Conservation (phyloP, 2,329 filamentous ascomycete species). For the Cladobotryum mycophilum region DNA sequence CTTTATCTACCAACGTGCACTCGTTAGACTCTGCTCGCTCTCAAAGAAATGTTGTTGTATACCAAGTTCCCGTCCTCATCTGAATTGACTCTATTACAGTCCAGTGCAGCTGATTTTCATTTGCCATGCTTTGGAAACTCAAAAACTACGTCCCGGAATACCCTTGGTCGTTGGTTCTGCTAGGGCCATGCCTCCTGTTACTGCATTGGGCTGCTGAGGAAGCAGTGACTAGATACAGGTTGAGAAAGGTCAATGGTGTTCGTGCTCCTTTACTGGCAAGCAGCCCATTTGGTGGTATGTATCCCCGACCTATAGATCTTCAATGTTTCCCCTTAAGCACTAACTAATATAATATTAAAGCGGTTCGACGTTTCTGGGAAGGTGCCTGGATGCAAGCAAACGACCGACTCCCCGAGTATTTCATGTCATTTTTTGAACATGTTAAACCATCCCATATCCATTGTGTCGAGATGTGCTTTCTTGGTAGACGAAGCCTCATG, state of each 20-base stretch:
- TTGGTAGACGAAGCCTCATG: conserved; percentile 58
- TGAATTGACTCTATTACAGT: too few relatives aligned
- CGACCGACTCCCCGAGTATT: conserved; percentile 15
- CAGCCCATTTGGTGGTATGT: conserved; percentile 3
- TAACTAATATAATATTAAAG: background rate
- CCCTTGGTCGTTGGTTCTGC: conserved; percentile 1
- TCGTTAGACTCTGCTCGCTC: too few relatives aligned
- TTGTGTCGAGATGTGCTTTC: conserved; percentile 46
- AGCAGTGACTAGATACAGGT: background rate
- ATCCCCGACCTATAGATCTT: background rate
- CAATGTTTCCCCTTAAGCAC: background rate
- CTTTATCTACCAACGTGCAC: too few relatives aligned
- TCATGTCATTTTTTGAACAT: conserved; percentile 9
- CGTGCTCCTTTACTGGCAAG: conserved; percentile 3
- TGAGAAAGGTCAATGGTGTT: conserved; percentile 5
- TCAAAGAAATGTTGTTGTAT: too few relatives aligned
- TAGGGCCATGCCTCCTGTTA: background rate
- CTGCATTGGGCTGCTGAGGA: background rate
- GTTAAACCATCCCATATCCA: conserved; percentile 4
- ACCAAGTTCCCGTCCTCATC: too few relatives aligned
- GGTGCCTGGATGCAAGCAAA: conserved; percentile 21
- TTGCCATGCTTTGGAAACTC: conserved; percentile 1
- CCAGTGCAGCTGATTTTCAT: too few relatives aligned
- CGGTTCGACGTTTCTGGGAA: conserved; percentile 3
- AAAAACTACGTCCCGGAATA: background rate